Evolutionary conservation across 805 yeast species (phyloP), one percentile per base, ranked within the genome.

Genomic region (Metschnikowia santaceciliae): DNA sequence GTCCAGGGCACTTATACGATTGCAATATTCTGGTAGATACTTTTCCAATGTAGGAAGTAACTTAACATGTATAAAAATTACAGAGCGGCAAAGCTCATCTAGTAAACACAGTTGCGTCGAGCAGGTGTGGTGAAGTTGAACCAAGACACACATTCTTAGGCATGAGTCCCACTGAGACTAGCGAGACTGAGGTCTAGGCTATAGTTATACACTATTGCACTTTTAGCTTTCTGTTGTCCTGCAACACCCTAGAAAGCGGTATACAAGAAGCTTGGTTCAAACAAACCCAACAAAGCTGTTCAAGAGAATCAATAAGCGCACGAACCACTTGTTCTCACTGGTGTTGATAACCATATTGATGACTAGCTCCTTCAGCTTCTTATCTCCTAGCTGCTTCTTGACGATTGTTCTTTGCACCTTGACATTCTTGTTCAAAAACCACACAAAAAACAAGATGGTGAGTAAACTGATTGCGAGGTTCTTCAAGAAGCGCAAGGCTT

Each of bases 231-330:
- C 17, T 48, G 52, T 48, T 51, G 51, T 37, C 54, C 51, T 46
- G 49, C 51, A 51, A 51, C 51, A 48, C 45, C 26, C 39, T 19
- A 30, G 38, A 30, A 42, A 36, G 13, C 19, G 30, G n/a, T 13
- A 14, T 15, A 15, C 13, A 32, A 41, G 1, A n/a, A 23, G 32
- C 32, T 33, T n/a, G 20, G 6, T 32, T 43, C 46, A 57, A 26
- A 72, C 75, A 61, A 74, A 72, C 5, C 77, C 77, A 11, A 74
- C 75, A 61, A 71, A 70, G 42, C 71, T 65, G 59, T 73, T 73
- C 35, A 74, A 52, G 43, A 74, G 52, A 14, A 51, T 57, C 37
- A 72, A 64, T 54, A 74, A 55, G 47, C 76, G 63, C 32, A 74
- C 64, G 45, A 74, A 72, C 78, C 77, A 74, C 57, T 69, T 73